phyloP scores from a whole-genome alignment of 2,329 filamentous ascomycete genomes.

The Stromatinia cepivora region DNA sequence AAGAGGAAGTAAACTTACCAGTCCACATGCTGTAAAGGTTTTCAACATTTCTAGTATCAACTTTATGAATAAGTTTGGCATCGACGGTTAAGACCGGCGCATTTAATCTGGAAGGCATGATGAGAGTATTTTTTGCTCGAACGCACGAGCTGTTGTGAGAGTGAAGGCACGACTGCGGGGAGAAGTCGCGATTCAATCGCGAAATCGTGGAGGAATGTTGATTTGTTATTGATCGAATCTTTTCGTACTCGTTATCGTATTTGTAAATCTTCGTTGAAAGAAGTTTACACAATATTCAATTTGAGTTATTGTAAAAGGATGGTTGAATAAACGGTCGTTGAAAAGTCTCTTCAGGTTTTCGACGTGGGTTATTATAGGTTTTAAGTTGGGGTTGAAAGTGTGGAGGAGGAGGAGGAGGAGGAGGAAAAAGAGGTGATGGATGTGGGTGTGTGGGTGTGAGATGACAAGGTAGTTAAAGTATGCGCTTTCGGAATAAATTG shows the following conservation, averaged over 20 bases:
- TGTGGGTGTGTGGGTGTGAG: conserved; percentile 13
- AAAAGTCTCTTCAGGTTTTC: background rate
- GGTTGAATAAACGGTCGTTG: background rate
- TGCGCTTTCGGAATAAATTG: conserved; percentile 19
- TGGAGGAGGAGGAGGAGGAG: background rate
- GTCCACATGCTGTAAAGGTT: conserved; percentile 97
- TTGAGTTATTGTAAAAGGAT: background rate
- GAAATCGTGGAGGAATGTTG: conserved; percentile 22
- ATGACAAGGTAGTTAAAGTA: background rate
- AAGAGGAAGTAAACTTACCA: conserved; percentile 58
- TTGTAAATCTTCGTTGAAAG: background rate
- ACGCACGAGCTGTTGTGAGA: conserved; percentile 35
- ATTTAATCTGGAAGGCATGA: conserved; percentile 81
- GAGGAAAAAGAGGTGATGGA: conserved; percentile 3
- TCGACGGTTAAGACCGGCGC: conserved; percentile 89
- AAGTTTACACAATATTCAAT: background rate
- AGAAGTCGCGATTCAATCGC: conserved; percentile 39
- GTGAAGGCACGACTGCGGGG: conserved; percentile 36
- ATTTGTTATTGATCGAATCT: background rate
- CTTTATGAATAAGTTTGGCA: conserved; percentile 87
- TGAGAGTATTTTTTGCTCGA: conserved; percentile 36
- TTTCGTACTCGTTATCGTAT: background rate
- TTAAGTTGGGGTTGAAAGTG: background rate
- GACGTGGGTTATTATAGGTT: background rate
- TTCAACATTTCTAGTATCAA: conserved; percentile 89